phyloP scores from a whole-genome alignment of 306 rosid species.

The Echinosophora koreensis region DNA sequence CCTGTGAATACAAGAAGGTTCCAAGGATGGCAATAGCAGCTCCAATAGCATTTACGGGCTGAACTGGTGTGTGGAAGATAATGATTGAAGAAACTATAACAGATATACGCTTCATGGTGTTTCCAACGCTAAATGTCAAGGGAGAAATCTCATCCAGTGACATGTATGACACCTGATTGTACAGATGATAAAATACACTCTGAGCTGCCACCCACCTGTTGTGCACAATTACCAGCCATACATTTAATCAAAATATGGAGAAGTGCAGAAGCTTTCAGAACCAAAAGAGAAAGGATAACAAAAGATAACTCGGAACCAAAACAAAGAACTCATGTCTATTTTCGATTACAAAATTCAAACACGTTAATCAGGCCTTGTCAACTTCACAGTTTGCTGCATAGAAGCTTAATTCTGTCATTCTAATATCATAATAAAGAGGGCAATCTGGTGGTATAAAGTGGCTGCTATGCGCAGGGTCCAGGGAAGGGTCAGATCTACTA shows the following conservation, averaged over 20 bases:
- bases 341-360: constrained; percentile 3
- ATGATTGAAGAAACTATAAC: constrained; percentile 94
- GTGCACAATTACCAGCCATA: constrained; percentile 19
- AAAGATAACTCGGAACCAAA: constrained; percentile 1
- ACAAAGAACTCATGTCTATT: not conserved
- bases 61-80: constrained; percentile 93
- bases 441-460: too few species aligned
- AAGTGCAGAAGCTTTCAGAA: constrained; percentile 24
- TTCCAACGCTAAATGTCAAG: constrained; percentile 89
- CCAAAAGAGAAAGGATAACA: not conserved
- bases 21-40: constrained; percentile 92
- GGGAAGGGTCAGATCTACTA: too few species aligned
- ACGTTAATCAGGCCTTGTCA: constrained; percentile 25
- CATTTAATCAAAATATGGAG: not conserved
- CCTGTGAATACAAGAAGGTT: constrained; percentile 96
- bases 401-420: too few species aligned
- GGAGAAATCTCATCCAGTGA: constrained; percentile 93
- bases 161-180: constrained; percentile 96
- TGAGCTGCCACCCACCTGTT: constrained; percentile 96
- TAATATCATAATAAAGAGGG: too few species aligned
- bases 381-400: not conserved
- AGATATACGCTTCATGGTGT: constrained; percentile 96
- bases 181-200: constrained; percentile 90
- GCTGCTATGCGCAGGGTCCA: too few species aligned
- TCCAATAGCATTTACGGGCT: constrained; percentile 88